Percentiles rank a stretch among this genome's conserved stretches.
Evolutionary conservation across 2,329 filamentous ascomycete species (phyloP).

Genomic region (Pseudogymnoascus sp.): DNA sequence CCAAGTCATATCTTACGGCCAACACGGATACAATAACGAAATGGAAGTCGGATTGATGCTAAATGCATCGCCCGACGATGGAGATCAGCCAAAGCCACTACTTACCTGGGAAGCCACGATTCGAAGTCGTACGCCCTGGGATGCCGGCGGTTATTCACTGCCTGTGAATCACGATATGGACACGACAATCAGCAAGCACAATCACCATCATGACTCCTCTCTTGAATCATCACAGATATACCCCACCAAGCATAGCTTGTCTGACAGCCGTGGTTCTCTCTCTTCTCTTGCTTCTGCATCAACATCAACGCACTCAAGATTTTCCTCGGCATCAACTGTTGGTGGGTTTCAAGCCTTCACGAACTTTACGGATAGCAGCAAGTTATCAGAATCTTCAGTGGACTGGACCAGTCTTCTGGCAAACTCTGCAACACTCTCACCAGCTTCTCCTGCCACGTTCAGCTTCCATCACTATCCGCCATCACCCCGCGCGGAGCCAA

Average conservation of each 20-base stretch:
- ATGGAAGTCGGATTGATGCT: slow-evolving; percentile 30
- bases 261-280: slow-evolving; percentile 28
- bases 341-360: slow-evolving; percentile 16
- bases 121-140: slow-evolving; percentile 30
- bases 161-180: slow-evolving; percentile 23
- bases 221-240: slow-evolving; percentile 13
- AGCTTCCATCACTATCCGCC: not conserved
- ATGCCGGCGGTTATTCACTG: slow-evolving; percentile 30
- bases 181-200: slow-evolving; percentile 9
- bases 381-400: not conserved
- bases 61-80: slow-evolving; percentile 24
- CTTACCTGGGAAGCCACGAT: slow-evolving; percentile 12
- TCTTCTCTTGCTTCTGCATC: slow-evolving; percentile 28
- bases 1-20: not conserved
- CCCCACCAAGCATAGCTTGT: slow-evolving; percentile 24
- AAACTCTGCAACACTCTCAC: not conserved
- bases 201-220: not conserved
- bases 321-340: slow-evolving; percentile 28
- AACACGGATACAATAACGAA: slow-evolving; percentile 12
- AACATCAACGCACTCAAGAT: slow-evolving; percentile 27
- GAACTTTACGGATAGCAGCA: not conserved
- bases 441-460: not conserved
- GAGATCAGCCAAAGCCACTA: slow-evolving; percentile 22
- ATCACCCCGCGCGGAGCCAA: not conserved
- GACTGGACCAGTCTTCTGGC: not conserved